phyloP scores from a whole-genome alignment of 2,329 filamentous ascomycete genomes.

The Beauveria bassiana region DNA sequence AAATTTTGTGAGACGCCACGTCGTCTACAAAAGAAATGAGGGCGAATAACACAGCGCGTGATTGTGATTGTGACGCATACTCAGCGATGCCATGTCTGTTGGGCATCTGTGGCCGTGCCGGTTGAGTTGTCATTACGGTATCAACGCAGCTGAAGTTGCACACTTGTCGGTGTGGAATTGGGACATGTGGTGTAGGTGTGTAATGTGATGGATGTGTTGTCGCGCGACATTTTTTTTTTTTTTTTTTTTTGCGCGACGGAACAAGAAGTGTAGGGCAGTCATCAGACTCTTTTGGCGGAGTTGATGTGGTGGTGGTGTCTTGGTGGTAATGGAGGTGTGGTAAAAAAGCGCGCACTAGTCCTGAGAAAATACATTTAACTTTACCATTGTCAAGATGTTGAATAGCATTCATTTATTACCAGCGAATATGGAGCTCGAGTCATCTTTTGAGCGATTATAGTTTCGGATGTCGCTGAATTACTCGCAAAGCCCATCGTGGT shows the following conservation, averaged over 20 bases:
- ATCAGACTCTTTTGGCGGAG: neutral
- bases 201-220: constrained; percentile 5
- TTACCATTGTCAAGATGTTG: neutral
- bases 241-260: neutral
- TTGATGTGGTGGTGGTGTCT: neutral
- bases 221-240: neutral
- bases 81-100: neutral
- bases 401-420: neutral
- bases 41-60: neutral
- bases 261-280: neutral
- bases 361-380: neutral
- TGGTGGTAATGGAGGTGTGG: neutral
- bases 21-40: neutral
- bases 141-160: neutral
- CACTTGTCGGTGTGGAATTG: constrained; percentile 4
- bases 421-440: neutral
- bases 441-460: neutral
- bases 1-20: neutral
- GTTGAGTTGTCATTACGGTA: neutral
- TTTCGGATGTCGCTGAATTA: constrained; percentile 3
- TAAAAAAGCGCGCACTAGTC: neutral
- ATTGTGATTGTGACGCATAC: constrained; percentile 1
- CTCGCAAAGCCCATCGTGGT: neutral
- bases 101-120: neutral
- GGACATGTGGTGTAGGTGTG: constrained; percentile 4